These are phyloP conservation scores for Solanum paucissectum DNA, from an alignment of 257 asterid species.

Conservation along the genomic window DNA sequence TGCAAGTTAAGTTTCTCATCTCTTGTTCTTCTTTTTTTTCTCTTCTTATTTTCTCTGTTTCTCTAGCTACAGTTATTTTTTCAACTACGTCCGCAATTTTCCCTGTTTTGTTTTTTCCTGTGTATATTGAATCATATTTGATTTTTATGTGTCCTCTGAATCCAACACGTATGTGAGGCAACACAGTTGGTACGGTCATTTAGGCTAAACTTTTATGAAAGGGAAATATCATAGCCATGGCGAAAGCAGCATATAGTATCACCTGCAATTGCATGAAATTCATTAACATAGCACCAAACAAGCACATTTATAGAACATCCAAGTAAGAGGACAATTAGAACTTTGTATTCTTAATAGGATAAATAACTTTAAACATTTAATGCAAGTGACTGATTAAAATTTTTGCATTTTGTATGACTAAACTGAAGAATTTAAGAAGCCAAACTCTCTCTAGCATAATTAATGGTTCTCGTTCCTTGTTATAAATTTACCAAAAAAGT, in stretches of 20 bases:
- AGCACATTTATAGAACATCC: background rate
- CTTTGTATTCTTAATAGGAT: background rate
- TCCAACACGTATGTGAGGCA: too few species aligned
- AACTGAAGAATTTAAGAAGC: background rate
- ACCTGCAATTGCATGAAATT: constrained; percentile 48
- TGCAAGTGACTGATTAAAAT: background rate
- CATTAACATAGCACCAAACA: background rate
- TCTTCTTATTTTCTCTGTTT: too few species aligned
- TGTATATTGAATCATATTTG: too few species aligned
- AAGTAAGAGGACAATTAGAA: background rate
- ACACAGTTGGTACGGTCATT: too few species aligned
- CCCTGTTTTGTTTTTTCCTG: too few species aligned
- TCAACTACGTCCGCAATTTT: too few species aligned
- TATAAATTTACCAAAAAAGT: background rate
- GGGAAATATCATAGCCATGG: constrained; percentile 50
- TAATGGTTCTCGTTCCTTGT: background rate
- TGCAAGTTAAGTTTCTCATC: too few species aligned
- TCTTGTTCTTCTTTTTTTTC: too few species aligned
- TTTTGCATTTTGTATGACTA: background rate
- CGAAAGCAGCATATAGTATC: constrained; percentile 51
- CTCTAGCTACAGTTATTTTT: too few species aligned
- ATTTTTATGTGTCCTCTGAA: too few species aligned
- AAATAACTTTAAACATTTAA: background rate
- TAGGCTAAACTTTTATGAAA: constrained; percentile 27
- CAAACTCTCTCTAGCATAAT: background rate